Percentiles rank a stretch among this genome's conserved stretches.
These are phyloP conservation scores for Ogataea kodamae DNA, from an alignment of 805 yeast genomes.

Conservation along the genomic window DNA sequence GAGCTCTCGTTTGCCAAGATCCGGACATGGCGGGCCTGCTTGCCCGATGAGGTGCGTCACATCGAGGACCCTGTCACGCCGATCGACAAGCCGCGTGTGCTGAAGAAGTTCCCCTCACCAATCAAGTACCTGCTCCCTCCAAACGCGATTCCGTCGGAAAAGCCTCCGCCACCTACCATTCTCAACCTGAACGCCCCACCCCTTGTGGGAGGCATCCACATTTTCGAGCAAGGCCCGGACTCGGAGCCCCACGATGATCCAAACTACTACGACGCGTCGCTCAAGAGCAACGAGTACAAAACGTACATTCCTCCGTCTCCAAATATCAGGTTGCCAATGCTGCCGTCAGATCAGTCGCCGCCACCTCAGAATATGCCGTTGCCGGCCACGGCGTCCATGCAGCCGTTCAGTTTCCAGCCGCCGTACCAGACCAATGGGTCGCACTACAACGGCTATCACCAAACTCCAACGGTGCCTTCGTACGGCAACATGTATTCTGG, in stretches of 20 bases:
- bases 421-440: constrained; percentile 11
- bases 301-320: constrained; percentile 32
- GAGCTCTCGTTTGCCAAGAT: constrained; percentile 91
- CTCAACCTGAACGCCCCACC: constrained; percentile 91
- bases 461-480: constrained; percentile 10
- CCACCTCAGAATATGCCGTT: constrained; percentile 17
- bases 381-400: constrained; percentile 11
- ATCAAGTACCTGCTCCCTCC: constrained; percentile 72
- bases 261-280: constrained; percentile 45
- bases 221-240: constrained; percentile 66
- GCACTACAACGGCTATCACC: constrained; percentile 12
- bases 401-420: constrained; percentile 12
- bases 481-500: constrained; percentile 17
- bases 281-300: constrained; percentile 27
- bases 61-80: constrained; percentile 78
- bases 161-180: constrained; percentile 76
- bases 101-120: constrained; percentile 81
- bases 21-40: constrained; percentile 97
- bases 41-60: constrained; percentile 93
- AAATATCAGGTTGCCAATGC: constrained; percentile 25
- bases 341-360: constrained; percentile 16
- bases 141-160: constrained; percentile 67
- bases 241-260: constrained; percentile 55
- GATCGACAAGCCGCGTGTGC: constrained; percentile 56
- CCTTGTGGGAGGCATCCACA: constrained; percentile 84